Evolutionary conservation across 805 yeast species (phyloP).

Genomic region (Blastobotrys attinorum): DNA sequence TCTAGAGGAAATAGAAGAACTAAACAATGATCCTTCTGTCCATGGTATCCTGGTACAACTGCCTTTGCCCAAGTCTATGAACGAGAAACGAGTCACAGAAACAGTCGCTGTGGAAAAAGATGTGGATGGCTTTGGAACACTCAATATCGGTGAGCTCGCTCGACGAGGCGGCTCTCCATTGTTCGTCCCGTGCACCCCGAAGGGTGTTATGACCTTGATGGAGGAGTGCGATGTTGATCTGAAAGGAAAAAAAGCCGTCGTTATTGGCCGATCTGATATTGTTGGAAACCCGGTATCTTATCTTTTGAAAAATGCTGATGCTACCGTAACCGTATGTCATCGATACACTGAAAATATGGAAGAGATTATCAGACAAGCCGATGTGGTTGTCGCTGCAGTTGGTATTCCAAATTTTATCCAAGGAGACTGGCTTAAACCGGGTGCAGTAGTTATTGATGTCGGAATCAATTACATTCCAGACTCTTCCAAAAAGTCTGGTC

Average conservation of each 20-base stretch:
- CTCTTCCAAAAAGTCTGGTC: slow-evolving; percentile 64
- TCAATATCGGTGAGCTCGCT: slow-evolving; percentile 83
- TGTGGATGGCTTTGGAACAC: slow-evolving; percentile 90
- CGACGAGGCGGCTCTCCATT: slow-evolving; percentile 77
- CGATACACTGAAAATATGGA: slow-evolving; percentile 61
- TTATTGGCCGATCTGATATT: slow-evolving; percentile 89
- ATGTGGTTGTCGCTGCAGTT: slow-evolving; percentile 85
- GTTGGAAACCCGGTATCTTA: slow-evolving; percentile 93
- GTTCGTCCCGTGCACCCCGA: slow-evolving; percentile 92
- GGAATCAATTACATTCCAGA: slow-evolving; percentile 90
- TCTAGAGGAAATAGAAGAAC: slow-evolving; percentile 47
- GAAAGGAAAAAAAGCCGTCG: slow-evolving; percentile 81
- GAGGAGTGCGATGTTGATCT: slow-evolving; percentile 58
- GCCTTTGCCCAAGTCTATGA: slow-evolving; percentile 75
- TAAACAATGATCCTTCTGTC: slow-evolving; percentile 68
- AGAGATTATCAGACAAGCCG: slow-evolving; percentile 56
- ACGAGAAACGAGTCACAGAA: slow-evolving; percentile 73
- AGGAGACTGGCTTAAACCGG: slow-evolving; percentile 82
- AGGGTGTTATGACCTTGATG: slow-evolving; percentile 79
- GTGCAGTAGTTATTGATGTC: slow-evolving; percentile 83
- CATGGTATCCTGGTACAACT: slow-evolving; percentile 87
- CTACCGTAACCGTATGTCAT: slow-evolving; percentile 83
- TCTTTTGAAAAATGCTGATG: slow-evolving; percentile 65
- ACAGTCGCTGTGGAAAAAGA: slow-evolving; percentile 79
- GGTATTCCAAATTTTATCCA: slow-evolving; percentile 80